Percentiles rank a stretch among this genome's conserved stretches.
Conservation (phyloP, 305 asterid genomes). For the Caryopteris hybrid region DNA sequence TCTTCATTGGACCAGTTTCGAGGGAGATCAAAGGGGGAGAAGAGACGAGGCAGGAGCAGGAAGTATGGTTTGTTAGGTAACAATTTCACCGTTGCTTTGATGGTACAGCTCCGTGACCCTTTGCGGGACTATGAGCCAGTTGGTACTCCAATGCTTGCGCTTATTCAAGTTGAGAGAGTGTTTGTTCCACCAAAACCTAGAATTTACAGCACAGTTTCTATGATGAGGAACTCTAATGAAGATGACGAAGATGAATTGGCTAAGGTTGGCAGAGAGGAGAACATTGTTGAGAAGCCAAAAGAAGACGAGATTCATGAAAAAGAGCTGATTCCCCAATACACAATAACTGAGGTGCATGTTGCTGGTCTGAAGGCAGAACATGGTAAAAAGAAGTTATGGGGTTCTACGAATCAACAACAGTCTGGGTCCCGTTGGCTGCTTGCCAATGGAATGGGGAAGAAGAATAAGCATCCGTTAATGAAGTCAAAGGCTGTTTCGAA, state of each 20-base stretch:
- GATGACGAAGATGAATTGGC: conserved; percentile 40
- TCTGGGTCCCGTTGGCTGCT: conserved; percentile 96
- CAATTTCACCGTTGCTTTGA: conserved; percentile 87
- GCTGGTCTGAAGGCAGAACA: conserved; percentile 75
- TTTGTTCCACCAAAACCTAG: conserved; percentile 86
- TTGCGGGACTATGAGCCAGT: conserved; percentile 81
- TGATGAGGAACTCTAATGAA: conserved; percentile 26
- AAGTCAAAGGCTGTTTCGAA: conserved; percentile 53
- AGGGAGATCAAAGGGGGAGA: conserved; percentile 73
- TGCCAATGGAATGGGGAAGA: conserved; percentile 99
- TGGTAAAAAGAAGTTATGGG: conserved; percentile 79
- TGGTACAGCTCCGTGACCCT: conserved; percentile 98
- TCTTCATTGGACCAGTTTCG: conserved; percentile 53
- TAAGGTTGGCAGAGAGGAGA: conserved; percentile 20
- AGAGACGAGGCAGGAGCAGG: conserved; percentile 64
- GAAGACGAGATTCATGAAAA: conserved; percentile 44
- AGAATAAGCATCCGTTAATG: conserved; percentile 73
- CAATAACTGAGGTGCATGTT: conserved; percentile 77
- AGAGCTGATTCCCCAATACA: conserved; percentile 60
- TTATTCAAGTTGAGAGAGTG: conserved; percentile 90
- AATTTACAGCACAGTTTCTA: conserved; percentile 60
- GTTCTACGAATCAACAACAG: conserved; percentile 71
- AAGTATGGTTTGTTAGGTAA: conserved; percentile 84
- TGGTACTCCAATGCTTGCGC: conserved; percentile 95
- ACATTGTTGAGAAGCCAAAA: conserved; percentile 32